These are phyloP conservation scores for Colletotrichum salicis DNA, from an alignment of 2,329 filamentous ascomycete genomes.

Conservation along the genomic window DNA sequence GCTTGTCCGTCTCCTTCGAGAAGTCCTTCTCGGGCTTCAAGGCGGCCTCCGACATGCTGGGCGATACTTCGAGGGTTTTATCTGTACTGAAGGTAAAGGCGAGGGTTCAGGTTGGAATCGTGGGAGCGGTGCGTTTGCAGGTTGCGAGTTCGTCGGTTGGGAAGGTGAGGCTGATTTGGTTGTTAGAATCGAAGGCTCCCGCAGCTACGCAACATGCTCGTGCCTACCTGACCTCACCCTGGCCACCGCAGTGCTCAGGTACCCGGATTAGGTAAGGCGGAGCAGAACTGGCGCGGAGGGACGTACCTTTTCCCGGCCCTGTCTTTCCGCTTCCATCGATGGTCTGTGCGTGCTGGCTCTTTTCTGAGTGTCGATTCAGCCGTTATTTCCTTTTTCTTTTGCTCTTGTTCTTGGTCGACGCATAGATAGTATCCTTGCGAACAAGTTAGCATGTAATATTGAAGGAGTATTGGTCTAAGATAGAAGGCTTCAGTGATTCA, in stretches of 20 bases:
- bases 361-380: not conserved
- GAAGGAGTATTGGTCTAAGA: no score
- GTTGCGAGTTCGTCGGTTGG: slow-evolving; percentile 4
- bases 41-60: slow-evolving; percentile 81
- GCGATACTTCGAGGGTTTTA: slow-evolving; percentile 34
- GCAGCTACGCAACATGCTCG: slow-evolving; percentile 37
- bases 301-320: slow-evolving; percentile 31
- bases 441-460: no score
- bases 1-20: slow-evolving; percentile 93
- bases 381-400: not conserved
- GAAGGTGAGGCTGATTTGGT: slow-evolving; percentile 23
- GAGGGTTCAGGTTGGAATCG: not conserved
- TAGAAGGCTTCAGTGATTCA: no score
- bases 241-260: slow-evolving; percentile 25
- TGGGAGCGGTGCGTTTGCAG: not conserved
- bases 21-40: slow-evolving; percentile 99
- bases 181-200: slow-evolving; percentile 31
- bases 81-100: not conserved
- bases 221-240: slow-evolving; percentile 36
- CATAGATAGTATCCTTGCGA: no score
- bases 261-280: slow-evolving; percentile 34
- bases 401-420: not conserved
- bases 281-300: slow-evolving; percentile 15
- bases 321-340: not conserved
- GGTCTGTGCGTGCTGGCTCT: not conserved